Conservation (phyloP, 2,329 filamentous ascomycete species). For the Alternaria postmessia region DNA sequence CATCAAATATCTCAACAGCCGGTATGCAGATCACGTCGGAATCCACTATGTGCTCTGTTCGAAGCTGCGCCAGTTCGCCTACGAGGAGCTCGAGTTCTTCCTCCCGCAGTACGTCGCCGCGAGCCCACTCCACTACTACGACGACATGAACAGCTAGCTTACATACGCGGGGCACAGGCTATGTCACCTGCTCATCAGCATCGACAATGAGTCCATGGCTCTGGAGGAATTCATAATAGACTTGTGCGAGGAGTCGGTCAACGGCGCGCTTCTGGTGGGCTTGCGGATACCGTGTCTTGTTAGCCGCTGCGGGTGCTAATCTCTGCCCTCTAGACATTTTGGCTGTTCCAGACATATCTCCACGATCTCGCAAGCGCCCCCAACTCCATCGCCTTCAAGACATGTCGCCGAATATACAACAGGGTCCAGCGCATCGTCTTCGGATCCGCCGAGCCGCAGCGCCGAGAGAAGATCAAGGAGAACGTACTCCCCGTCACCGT, state of each 20-base stretch:
- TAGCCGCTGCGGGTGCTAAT: constrained; percentile 38
- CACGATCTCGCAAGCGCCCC: constrained; percentile 80
- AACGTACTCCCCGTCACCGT: constrained; percentile 83
- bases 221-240: constrained; percentile 87
- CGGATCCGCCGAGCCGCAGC: constrained; percentile 72
- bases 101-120: constrained; percentile 65
- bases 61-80: constrained; percentile 87
- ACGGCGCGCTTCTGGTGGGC: constrained; percentile 79
- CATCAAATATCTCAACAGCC: constrained; percentile 59
- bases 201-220: constrained; percentile 91
- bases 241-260: constrained; percentile 86
- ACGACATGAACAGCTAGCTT: constrained; percentile 51
- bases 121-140: constrained; percentile 19
- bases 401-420: constrained; percentile 84
- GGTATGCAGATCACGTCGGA: constrained; percentile 88
- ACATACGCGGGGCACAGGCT: constrained; percentile 53
- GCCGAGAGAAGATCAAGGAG: constrained; percentile 79
- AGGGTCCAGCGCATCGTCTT: constrained; percentile 90
- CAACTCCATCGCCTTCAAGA: constrained; percentile 79
- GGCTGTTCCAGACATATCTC: constrained; percentile 88
- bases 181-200: constrained; percentile 86
- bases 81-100: constrained; percentile 94
- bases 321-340: constrained; percentile 73
- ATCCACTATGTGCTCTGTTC: constrained; percentile 90
- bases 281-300: constrained; percentile 24